phyloP scores from a whole-genome alignment of 1,139 yeast genomes.

The Chernovozyma sophiae-reginae region DNA sequence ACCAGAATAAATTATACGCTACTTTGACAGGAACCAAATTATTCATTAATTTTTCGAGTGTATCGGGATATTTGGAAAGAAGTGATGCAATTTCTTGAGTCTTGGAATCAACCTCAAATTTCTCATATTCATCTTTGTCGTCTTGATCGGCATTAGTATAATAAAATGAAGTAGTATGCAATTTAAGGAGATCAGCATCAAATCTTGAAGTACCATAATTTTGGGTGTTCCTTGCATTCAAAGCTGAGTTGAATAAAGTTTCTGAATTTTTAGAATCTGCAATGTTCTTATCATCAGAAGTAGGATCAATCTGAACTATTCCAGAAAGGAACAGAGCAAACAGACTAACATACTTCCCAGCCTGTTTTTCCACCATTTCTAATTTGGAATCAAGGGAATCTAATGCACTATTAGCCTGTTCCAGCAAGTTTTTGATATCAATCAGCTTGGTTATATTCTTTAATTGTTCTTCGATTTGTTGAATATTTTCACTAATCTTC shows the following conservation, averaged over 20 bases:
- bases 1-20: conserved; percentile 68
- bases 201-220: conserved; percentile 39
- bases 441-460: conserved; percentile 15
- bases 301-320: conserved; percentile 41
- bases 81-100: conserved; percentile 51
- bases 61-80: conserved; percentile 44
- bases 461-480: conserved; percentile 30
- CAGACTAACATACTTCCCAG: conserved; percentile 54
- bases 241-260: conserved; percentile 18
- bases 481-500: conserved; percentile 23
- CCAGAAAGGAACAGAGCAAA: conserved; percentile 57
- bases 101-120: conserved; percentile 45
- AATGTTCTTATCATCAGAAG: conserved; percentile 7
- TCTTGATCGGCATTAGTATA: conserved; percentile 9
- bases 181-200: conserved; percentile 37
- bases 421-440: conserved; percentile 7
- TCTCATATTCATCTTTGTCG: conserved; percentile 11
- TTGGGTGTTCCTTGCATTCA: conserved; percentile 18
- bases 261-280: conserved; percentile 14
- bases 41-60: conserved; percentile 57
- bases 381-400: conserved; percentile 66
- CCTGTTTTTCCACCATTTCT: conserved; percentile 62
- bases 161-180: conserved; percentile 30
- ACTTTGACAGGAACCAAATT: conserved; percentile 64
- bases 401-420: conserved; percentile 53